Evolutionary conservation across 345 rosid species (phyloP).

Genomic region (Noccaea caerulescens): DNA sequence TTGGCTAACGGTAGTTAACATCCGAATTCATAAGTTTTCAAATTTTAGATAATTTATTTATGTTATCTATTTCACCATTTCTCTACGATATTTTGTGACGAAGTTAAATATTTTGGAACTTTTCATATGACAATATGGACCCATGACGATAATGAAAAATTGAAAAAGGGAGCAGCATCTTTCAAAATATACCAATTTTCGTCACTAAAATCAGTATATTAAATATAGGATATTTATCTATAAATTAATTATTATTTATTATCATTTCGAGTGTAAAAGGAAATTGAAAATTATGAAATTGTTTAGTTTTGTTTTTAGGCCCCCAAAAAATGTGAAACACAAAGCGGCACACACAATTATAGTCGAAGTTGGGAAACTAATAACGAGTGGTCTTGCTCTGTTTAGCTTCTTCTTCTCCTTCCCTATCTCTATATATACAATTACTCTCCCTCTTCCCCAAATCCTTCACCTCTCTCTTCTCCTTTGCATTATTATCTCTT

Average conservation of each 20-base stretch:
- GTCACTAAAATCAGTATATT: not conserved
- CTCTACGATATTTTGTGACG: too few relatives aligned
- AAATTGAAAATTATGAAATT: not conserved
- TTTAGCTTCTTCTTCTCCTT: constrained; percentile 22
- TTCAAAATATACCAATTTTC: not conserved
- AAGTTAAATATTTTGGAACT: too few relatives aligned
- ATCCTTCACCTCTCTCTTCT: not conserved
- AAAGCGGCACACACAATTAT: not conserved
- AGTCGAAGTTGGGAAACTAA: not conserved
- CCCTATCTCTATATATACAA: constrained; percentile 19
- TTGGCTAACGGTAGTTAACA: too few relatives aligned
- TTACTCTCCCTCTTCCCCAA: constrained; percentile 6
- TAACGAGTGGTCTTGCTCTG: constrained; percentile 39
- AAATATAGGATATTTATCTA: not conserved
- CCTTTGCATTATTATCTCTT: constrained; percentile 18
- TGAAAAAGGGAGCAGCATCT: too few relatives aligned
- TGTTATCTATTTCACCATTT: too few relatives aligned
- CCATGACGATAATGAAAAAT: too few relatives aligned
- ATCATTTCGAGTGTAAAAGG: not conserved
- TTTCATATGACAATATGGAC: too few relatives aligned
- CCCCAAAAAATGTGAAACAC: not conserved
- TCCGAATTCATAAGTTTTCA: too few relatives aligned
- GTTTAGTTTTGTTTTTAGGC: not conserved
- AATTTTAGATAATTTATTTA: too few relatives aligned
- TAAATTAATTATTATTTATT: not conserved